A percentile compares a stretch with the other conserved stretches of the same genome.
Evolutionary conservation across 768 basidiomycete genomes (phyloP).

Genomic region (Mycena crocata): DNA sequence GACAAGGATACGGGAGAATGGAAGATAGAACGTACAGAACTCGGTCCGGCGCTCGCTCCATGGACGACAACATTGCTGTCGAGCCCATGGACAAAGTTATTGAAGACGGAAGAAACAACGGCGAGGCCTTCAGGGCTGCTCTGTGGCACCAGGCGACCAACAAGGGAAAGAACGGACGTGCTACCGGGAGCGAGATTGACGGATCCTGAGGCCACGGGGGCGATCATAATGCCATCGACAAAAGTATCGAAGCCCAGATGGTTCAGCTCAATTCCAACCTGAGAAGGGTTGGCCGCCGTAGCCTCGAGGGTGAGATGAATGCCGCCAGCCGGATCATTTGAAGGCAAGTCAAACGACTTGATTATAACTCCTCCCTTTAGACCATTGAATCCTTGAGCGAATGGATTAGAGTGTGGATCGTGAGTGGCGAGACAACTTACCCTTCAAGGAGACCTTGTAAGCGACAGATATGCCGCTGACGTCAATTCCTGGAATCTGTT

Average conservation of each 20-base stretch:
- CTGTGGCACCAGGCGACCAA: constrained; percentile 76
- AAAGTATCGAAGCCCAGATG: constrained; percentile 72
- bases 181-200: constrained; percentile 68
- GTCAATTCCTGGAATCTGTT: constrained; percentile 57
- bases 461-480: constrained; percentile 67
- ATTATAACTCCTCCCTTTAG: constrained; percentile 72
- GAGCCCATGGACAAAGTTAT: constrained; percentile 76
- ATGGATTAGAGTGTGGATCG: not conserved
- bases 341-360: constrained; percentile 75
- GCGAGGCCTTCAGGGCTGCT: constrained; percentile 61
- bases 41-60: constrained; percentile 68
- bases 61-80: constrained; percentile 69
- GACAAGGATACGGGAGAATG: not conserved
- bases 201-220: constrained; percentile 60
- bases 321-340: constrained; percentile 77
- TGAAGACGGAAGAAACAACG: constrained; percentile 74
- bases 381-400: constrained; percentile 64
- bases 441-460: constrained; percentile 71
- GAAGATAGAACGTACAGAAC: constrained; percentile 54
- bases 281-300: constrained; percentile 72
- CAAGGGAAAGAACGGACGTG: constrained; percentile 63
- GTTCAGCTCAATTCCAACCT: constrained; percentile 76
- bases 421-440: not conserved
- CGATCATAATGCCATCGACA: constrained; percentile 65
- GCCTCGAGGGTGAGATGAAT: constrained; percentile 76